phyloP scores from a whole-genome alignment of 2,329 filamentous ascomycete genomes.

The Tolypocladium sp. region DNA sequence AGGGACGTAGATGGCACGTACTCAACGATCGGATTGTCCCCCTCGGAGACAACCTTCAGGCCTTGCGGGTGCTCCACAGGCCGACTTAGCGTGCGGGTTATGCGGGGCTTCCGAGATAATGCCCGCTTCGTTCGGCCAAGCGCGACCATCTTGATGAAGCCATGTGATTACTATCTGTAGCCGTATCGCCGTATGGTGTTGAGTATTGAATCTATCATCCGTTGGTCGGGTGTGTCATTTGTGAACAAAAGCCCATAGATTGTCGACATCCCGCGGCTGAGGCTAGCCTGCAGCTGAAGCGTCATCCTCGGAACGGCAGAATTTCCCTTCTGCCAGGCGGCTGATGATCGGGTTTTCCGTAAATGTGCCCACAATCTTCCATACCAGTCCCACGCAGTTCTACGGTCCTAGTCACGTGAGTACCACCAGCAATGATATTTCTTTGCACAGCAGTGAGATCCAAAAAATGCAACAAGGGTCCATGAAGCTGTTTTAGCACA shows the following conservation, averaged over 20 bases:
- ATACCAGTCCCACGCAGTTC: no score
- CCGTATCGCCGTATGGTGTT: background rate
- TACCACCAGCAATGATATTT: no score
- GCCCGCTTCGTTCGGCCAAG: background rate
- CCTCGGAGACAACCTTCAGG: background rate
- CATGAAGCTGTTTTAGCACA: no score
- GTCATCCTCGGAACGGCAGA: no score
- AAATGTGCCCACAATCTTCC: no score
- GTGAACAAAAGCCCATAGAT: background rate
- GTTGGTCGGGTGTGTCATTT: background rate
- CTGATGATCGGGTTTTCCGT: no score
- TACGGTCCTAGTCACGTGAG: no score
- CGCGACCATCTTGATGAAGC: background rate
- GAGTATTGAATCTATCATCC: background rate
- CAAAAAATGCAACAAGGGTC: no score
- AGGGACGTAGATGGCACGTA: background rate
- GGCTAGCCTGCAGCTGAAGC: no score
- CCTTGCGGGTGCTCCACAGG: background rate
- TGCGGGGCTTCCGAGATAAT: background rate
- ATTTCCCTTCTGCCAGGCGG: no score
- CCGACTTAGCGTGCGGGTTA: background rate
- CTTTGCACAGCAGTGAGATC: no score
- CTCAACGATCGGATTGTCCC: background rate
- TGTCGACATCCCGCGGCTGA: no score
- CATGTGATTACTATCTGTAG: background rate